Base-by-base conservation (phyloP, 805 yeast genomes). In the Wickerhamomyces xylosicus region DNA sequence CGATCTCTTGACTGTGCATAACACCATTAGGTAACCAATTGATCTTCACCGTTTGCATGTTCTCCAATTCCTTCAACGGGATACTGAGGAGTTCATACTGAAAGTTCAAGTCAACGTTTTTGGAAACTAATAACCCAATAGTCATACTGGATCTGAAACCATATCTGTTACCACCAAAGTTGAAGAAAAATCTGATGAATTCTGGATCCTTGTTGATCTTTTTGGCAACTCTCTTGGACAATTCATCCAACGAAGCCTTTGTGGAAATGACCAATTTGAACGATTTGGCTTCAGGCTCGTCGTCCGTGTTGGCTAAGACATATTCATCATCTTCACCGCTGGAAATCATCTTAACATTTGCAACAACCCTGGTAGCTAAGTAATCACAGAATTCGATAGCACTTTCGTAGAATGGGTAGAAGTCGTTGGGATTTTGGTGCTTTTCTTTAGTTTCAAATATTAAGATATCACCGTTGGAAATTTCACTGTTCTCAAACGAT, bases 31-130 rank as follows among this genome's bases (percentile, higher is more conserved):
- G 74, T 33, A 89, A 63, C 90, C 94, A 86, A 38, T 69, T 68
- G 17, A 90, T 65, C 38, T 69, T 74, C 33, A 89, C 60, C 4
- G 75, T 59, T 42, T 74, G 74, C 77, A 85, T 72, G 45, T 72
- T 77, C 58, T 92, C 98, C 50, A 81, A 72, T 45, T 86, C 94
- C 28, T 65, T 69, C 39, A 90, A 63, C 2, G 89, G 76, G 34
- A 87, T 77, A 35, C 77, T 82, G 51, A 92, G 67, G 1, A 81
- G 60, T 52, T 90, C 96, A 55, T 83, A 90, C 47, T 79, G 79
- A 41, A 90, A 71, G 2, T 65, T 51, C 4, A 77, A 64, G 6
- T 63, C 56, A 22, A 56, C 50, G 22, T 50, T 47, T 37, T 62
- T 62, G 4, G 67, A 57, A 22, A 63, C 47, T 39, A 62, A 62